A percentile compares a stretch with the other conserved stretches of the same genome.
Conservation (phyloP, 441 rosid species). For the Bruguiera hainesii region DNA sequence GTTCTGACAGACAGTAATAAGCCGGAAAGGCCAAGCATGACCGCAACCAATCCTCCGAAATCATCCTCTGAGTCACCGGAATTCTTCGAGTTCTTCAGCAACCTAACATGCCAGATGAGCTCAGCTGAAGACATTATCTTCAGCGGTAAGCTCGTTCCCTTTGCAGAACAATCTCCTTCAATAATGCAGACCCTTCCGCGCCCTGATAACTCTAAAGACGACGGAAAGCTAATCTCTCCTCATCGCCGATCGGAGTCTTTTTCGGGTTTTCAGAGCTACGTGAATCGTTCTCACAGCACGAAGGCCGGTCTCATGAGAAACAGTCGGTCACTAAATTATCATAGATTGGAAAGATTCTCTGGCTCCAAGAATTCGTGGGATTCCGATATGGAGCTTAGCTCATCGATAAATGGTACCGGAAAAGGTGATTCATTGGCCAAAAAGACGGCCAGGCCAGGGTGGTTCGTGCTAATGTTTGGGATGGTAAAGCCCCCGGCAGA, state of each 20-base stretch:
- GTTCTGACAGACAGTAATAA: constrained; percentile 14
- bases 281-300: constrained; percentile 28
- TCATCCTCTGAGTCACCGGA: constrained; percentile 43
- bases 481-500: constrained; percentile 56
- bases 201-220: background rate
- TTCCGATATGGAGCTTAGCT: constrained; percentile 20
- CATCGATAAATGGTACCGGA: constrained; percentile 26
- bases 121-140: constrained; percentile 78
- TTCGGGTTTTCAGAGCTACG: constrained; percentile 28
- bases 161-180: constrained; percentile 22
- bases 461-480: constrained; percentile 72
- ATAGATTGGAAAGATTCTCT: constrained; percentile 32
- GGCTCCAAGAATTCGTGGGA: constrained; percentile 21
- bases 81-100: constrained; percentile 60
- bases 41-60: constrained; percentile 10
- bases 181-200: constrained; percentile 2
- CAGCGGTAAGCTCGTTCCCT: constrained; percentile 67
- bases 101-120: constrained; percentile 45
- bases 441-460: constrained; percentile 46
- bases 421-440: constrained; percentile 25
- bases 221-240: constrained; percentile 10
- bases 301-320: constrained; percentile 34
- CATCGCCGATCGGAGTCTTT: constrained; percentile 62
- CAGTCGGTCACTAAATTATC: constrained; percentile 64
- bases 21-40: background rate